These are phyloP conservation scores for Phtheirospermum japonicum DNA, from an alignment of 257 asterid genomes.

Conservation along the genomic window DNA sequence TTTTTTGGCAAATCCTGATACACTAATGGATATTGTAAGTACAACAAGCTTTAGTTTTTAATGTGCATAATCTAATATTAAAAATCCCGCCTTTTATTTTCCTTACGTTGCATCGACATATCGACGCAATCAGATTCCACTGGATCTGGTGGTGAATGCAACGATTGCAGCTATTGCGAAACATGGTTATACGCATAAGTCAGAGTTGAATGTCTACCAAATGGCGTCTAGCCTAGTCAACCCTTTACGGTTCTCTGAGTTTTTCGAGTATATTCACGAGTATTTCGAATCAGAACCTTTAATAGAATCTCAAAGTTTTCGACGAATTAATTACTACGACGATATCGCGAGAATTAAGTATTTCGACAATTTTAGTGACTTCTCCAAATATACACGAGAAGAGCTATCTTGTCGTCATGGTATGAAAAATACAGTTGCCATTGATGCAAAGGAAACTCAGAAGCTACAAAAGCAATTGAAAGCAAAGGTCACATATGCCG, in stretches of 20 bases:
- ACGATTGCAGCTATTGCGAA: conserved; percentile 45
- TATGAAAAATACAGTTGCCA: not conserved
- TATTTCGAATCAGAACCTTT: conserved; percentile 27
- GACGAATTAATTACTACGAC: no score
- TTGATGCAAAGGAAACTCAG: not conserved
- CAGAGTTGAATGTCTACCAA: conserved; percentile 30
- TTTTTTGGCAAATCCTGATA: conserved; percentile 35
- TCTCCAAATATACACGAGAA: conserved; percentile 23
- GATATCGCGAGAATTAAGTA: conserved; percentile 18
- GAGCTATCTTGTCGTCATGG: not conserved
- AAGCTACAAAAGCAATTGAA: not conserved
- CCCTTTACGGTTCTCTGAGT: conserved; percentile 27
- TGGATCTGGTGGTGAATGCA: conserved; percentile 41
- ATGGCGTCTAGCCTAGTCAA: conserved; percentile 27
- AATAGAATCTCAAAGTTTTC: not conserved
- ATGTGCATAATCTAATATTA: no score
- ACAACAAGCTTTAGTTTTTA: not conserved
- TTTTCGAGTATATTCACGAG: conserved; percentile 26
- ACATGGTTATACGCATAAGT: conserved; percentile 26
- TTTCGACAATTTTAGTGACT: conserved; percentile 20
- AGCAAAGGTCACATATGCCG: conserved; percentile 33
- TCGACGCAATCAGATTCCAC: conserved; percentile 28
- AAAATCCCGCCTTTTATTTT: no score
- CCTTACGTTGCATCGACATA: no score
- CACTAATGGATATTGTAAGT: conserved; percentile 38